Evolutionary conservation across 2,329 filamentous ascomycete species (phyloP).

Genomic region (Claviceps sp.): DNA sequence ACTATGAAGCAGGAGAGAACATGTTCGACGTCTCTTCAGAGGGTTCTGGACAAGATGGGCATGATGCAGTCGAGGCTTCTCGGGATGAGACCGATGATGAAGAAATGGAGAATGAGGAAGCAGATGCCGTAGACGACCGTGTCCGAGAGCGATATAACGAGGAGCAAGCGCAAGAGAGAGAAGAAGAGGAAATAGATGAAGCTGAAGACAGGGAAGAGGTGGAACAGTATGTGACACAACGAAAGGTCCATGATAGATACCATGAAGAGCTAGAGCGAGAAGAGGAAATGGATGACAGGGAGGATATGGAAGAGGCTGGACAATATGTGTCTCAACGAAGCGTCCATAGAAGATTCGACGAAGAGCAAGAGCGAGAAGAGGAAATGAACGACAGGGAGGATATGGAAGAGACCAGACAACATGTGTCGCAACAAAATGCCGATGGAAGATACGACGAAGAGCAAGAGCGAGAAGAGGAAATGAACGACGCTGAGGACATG

Average conservation of each 20-base stretch:
- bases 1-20: not conserved
- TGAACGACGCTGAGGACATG: not conserved
- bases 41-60: not conserved
- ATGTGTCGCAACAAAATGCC: not conserved
- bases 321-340: not conserved
- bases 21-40: not conserved
- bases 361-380: not conserved
- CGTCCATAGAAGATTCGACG: not conserved
- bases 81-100: not conserved
- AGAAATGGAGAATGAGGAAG: not conserved
- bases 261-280: not conserved
- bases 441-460: not conserved
- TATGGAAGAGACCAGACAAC: not conserved
- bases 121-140: too few species aligned
- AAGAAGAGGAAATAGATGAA: not conserved
- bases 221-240: not conserved
- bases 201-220: not conserved
- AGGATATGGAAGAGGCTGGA: not conserved
- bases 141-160: not conserved
- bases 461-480: not conserved
- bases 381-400: not conserved
- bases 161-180: not conserved
- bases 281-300: not conserved
- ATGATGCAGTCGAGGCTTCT: not conserved
- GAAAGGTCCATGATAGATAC: not conserved